phyloP scores from a whole-genome alignment of 306 rosid species.

The Trichosanthes truncata region DNA sequence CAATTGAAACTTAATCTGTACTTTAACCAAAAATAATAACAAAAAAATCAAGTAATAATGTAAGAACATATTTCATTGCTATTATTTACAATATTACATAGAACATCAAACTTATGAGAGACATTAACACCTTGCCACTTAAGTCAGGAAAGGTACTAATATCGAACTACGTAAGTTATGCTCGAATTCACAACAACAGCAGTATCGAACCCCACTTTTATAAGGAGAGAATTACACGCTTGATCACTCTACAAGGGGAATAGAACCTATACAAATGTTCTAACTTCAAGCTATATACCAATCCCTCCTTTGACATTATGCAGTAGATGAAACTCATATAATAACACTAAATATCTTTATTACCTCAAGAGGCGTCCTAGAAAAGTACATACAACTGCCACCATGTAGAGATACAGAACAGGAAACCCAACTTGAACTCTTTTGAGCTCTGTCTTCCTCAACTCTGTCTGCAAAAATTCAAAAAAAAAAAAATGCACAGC shows the following conservation, averaged over 20 bases:
- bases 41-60: no score
- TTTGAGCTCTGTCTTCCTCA: constrained; percentile 37
- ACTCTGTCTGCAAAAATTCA: constrained; percentile 40
- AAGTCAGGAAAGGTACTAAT: not conserved
- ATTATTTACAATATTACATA: no score
- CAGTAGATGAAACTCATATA: not conserved
- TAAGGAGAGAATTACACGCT: not conserved
- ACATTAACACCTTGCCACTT: not conserved
- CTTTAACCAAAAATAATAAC: no score
- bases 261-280: not conserved
- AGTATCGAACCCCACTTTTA: not conserved
- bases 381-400: constrained; percentile 48
- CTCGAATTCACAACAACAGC: not conserved
- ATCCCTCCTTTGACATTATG: not conserved
- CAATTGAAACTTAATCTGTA: no score
- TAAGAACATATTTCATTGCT: no score
- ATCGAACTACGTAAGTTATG: not conserved
- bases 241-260: not conserved
- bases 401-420: constrained; percentile 60
- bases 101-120: not conserved
- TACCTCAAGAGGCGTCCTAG: constrained; percentile 49
- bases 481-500: not conserved
- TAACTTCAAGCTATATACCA: not conserved
- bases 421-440: constrained; percentile 67
- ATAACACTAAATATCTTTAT: constrained; percentile 17